phyloP scores from a whole-genome alignment of 164 flowering plant genomes.

The Umbellularia californica region DNA sequence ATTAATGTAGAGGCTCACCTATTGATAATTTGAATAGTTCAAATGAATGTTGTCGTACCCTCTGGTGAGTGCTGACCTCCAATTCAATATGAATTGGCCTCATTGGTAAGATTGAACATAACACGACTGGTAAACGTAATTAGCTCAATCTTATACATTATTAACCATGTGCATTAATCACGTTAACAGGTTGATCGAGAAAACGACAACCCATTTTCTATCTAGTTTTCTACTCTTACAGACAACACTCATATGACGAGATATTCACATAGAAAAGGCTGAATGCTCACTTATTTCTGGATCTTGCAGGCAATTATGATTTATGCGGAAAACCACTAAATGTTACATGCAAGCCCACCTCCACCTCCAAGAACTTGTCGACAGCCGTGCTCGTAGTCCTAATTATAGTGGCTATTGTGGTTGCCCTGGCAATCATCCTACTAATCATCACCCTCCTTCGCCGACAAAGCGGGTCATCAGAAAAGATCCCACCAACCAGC shows the following conservation, averaged over 20 bases:
- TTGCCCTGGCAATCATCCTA: conserved; percentile 17
- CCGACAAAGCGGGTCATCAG: not conserved
- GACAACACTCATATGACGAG: no score
- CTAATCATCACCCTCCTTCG: conserved; percentile 17
- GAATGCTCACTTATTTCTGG: not conserved
- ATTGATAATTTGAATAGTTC: no score
- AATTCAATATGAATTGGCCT: no score
- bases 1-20: no score
- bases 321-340: conserved; percentile 52
- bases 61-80: no score
- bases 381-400: conserved; percentile 8
- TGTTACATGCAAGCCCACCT: conserved; percentile 7
- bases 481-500: not conserved
- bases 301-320: conserved; percentile 40
- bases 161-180: not conserved
- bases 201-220: not conserved
- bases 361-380: not conserved
- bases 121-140: not conserved
- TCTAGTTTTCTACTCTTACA: no score
- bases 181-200: not conserved
- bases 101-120: not conserved
- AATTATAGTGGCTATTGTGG: conserved; percentile 13
- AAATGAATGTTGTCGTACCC: no score
- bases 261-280: not conserved
- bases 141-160: not conserved